Conservation (phyloP, 805 yeast species). For the Starmerella stellata region DNA sequence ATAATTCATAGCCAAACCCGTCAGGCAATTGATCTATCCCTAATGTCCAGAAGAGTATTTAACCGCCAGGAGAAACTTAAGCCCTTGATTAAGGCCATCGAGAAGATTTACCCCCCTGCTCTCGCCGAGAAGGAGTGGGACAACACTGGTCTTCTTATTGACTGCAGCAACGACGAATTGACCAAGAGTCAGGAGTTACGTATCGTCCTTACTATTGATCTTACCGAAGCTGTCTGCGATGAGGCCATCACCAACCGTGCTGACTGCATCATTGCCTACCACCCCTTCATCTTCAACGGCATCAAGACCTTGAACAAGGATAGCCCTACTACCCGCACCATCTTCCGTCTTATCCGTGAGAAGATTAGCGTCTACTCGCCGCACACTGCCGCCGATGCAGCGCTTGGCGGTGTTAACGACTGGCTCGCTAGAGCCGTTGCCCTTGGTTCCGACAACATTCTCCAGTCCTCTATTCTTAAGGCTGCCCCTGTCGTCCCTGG, state of each 20-base stretch:
- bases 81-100: conserved; percentile 25
- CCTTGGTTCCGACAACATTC: conserved; percentile 13
- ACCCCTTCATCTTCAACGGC: conserved; percentile 86
- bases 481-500: conserved; percentile 33
- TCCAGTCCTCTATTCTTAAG: conserved; percentile 16
- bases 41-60: background rate
- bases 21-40: too few relatives aligned
- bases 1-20: too few relatives aligned
- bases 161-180: conserved; percentile 28
- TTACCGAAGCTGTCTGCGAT: conserved; percentile 64
- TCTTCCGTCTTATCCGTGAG: conserved; percentile 50
- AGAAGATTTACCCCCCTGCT: conserved; percentile 58
- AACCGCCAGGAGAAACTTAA: conserved; percentile 5
- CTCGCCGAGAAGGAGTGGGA: conserved; percentile 88
- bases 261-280: conserved; percentile 62
- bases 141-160: conserved; percentile 79
- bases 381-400: conserved; percentile 92
- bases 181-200: conserved; percentile 18
- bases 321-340: conserved; percentile 68
- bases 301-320: conserved; percentile 50
- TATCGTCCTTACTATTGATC: conserved; percentile 59
- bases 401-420: conserved; percentile 82
- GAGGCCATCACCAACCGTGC: conserved; percentile 51
- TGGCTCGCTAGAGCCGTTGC: conserved; percentile 57
- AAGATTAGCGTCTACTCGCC: conserved; percentile 87